Base-by-base conservation (phyloP, 805 yeast species). In the Osmozyma mogii region DNA sequence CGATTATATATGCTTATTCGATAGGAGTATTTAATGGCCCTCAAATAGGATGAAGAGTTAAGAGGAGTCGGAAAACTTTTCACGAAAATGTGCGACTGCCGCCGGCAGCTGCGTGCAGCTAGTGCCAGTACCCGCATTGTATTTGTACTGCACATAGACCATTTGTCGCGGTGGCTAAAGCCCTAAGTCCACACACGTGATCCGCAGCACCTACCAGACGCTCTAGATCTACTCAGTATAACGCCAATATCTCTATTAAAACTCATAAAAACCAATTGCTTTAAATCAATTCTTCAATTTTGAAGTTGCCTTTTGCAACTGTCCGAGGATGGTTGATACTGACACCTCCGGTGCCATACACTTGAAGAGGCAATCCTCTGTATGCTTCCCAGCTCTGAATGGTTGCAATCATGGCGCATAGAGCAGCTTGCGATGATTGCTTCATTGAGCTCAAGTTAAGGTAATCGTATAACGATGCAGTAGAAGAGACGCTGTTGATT, bases 1-100 rank as follows among this genome's bases (percentile, higher is more conserved):
- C 97, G 88, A 84, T 84, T 80, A 22, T 68, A 52, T 49, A 40
- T 44, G 43, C 40, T 35, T 52, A 43, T 51, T 44, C 77, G 87
- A 71, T 77, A 83, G 95, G 95, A 68, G 80, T 77, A 80, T 84
- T 84, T 84, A 84, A 84, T 92, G 69, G 68, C 51, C 58, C 65
- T 55, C 53, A 49, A 46, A 40, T 39, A 37, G 40, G 45, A 43
- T 43, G 29, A 14, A 24, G 40, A 22, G 17, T 4, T 9, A 12
- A 11, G 9, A 13, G n/a, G 15, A 14, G 13, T n/a, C n/a, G n/a
- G n/a, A n/a, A n/a, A n/a, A n/a, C n/a, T n/a, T n/a, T n/a, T n/a
- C n/a, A n/a, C n/a, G n/a, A n/a, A n/a, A n/a, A n/a, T n/a, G n/a
- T n/a, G n/a, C n/a, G n/a, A n/a, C n/a, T n/a, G n/a, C n/a, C n/a